These are phyloP conservation scores for Luffa aegyptiaca DNA, from an alignment of 306 rosid genomes.

Conservation along the genomic window DNA sequence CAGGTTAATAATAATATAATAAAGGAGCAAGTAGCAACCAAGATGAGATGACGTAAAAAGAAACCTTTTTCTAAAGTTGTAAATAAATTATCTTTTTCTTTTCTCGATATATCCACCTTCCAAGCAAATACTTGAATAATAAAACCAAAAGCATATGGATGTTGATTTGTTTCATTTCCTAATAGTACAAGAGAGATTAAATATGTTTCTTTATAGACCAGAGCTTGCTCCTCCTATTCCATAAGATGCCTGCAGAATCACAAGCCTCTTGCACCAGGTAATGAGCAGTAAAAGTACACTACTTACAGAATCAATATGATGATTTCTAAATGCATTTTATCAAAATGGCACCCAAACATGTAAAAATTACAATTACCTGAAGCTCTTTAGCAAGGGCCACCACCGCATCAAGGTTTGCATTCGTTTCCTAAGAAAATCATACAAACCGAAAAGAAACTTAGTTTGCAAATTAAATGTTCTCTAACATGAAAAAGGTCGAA, in stretches of 20 bases:
- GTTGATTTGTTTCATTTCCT: background rate
- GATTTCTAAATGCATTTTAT: background rate
- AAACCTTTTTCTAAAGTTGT: background rate
- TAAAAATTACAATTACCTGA: conserved; percentile 42
- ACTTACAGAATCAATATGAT: background rate
- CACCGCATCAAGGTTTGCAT: conserved; percentile 84
- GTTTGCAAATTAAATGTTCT: background rate
- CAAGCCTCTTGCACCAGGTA: background rate
- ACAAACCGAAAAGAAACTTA: conserved; percentile 8
- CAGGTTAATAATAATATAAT: background rate
- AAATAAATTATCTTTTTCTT: background rate
- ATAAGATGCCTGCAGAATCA: background rate
- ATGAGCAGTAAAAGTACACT: background rate
- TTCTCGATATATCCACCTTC: background rate
- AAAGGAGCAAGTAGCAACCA: background rate
- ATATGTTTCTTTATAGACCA: background rate
- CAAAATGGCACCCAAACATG: background rate
- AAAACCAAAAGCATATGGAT: background rate
- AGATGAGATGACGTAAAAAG: background rate
- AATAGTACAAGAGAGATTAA: background rate
- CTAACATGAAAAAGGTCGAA: background rate
- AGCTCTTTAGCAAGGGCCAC: conserved; percentile 84
- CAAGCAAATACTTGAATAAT: background rate
- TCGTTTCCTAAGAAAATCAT: conserved; percentile 52
- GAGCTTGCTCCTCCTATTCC: background rate